Percentiles rank a stretch among this genome's conserved stretches.
Evolutionary conservation across 2,329 filamentous ascomycete genomes (phyloP).

Genomic region (Arthrobotrys musiformis): DNA sequence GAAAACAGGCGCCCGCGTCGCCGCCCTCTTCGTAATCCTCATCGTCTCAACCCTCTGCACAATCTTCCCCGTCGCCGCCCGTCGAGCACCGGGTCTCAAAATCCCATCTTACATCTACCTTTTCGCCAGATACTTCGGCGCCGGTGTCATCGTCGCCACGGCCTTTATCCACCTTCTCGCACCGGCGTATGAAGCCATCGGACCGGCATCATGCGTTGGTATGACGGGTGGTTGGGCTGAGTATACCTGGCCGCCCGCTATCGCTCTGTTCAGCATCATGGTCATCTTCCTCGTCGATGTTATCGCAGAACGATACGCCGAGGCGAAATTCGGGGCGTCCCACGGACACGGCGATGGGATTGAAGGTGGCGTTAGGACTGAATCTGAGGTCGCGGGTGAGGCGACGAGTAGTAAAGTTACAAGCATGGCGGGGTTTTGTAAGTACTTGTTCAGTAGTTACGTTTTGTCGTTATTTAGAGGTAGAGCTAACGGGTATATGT

Average conservation of each 20-base stretch:
- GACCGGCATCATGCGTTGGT: slow-evolving; percentile 63
- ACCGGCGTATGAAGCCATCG: slow-evolving; percentile 70
- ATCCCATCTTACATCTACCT: slow-evolving; percentile 73
- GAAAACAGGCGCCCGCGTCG: slow-evolving; percentile 33
- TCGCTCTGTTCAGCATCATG: slow-evolving; percentile 66
- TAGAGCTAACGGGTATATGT: slow-evolving; percentile 4
- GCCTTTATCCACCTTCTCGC: slow-evolving; percentile 78
- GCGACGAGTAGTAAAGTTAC: slow-evolving; percentile 45
- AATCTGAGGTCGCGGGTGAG: slow-evolving; percentile 29
- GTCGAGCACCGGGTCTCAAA: slow-evolving; percentile 69
- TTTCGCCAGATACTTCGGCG: slow-evolving; percentile 78
- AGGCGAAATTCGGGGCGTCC: slow-evolving; percentile 65
- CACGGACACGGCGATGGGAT: slow-evolving; percentile 56
- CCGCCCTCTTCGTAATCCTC: slow-evolving; percentile 47
- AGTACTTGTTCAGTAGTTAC: slow-evolving; percentile 7
- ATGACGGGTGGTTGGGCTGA: slow-evolving; percentile 67
- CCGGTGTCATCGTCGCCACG: slow-evolving; percentile 77
- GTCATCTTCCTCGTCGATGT: slow-evolving; percentile 68
- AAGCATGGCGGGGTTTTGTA: slow-evolving; percentile 50
- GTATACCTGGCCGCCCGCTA: slow-evolving; percentile 68
- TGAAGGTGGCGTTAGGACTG: slow-evolving; percentile 19
- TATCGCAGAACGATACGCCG: slow-evolving; percentile 66
- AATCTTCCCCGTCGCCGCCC: slow-evolving; percentile 73
- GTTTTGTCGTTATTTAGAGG: not conserved
- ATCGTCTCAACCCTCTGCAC: slow-evolving; percentile 35